Base-by-base conservation (phyloP, 2,329 filamentous ascomycete species). In the Rutstroemia sp. region DNA sequence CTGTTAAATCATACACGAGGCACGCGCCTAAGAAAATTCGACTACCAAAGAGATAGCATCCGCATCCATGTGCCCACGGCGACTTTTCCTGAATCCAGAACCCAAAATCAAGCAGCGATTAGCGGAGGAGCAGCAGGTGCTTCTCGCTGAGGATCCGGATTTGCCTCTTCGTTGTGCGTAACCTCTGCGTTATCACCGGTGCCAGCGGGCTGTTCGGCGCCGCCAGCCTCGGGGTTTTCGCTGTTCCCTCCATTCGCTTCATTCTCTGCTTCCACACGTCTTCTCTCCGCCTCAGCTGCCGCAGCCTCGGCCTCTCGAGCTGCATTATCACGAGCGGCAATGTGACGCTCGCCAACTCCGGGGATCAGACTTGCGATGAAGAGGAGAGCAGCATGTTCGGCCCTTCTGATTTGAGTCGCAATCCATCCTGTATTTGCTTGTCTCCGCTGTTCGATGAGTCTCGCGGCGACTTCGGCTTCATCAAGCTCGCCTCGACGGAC, bases 351-450 rank as follows among this genome's bases (percentile, higher is more conserved):
- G 0, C 82, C 82, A 23, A 87, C 77, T 9, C 83, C 83, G 1
- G 83, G 83, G 1, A 83, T 81, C 58, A 87, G 77, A 65, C 83
- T 87, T 19, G 83, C 83, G 21, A 87, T 71, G 64, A 87, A 86
- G 23, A 87, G 72, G 16, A 86, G 75, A 0, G 79, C 75, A 17
- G 82, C 79, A 60, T 83, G 77, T 69, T 87, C 82, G 6, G 81
- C 64, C 10, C 80, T 73, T 56, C 82, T 74, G 5, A 79, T 68
- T 56, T 79, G 77, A 51, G 76, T 69, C 58, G 76, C 65, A 5
- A 82, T 62, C 76, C 79, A 78, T 48, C 73, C 74, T 8, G 71
- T 73, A 60, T 82, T 78, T 2, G 69, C 69, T 16, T 71, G 63
- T 55, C 73, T 57, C 19, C 63, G 54, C 34, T 73, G 74, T 60